Evolutionary conservation across 163 green algal species (phyloP).

Genomic region (Chlorella variabilis): DNA sequence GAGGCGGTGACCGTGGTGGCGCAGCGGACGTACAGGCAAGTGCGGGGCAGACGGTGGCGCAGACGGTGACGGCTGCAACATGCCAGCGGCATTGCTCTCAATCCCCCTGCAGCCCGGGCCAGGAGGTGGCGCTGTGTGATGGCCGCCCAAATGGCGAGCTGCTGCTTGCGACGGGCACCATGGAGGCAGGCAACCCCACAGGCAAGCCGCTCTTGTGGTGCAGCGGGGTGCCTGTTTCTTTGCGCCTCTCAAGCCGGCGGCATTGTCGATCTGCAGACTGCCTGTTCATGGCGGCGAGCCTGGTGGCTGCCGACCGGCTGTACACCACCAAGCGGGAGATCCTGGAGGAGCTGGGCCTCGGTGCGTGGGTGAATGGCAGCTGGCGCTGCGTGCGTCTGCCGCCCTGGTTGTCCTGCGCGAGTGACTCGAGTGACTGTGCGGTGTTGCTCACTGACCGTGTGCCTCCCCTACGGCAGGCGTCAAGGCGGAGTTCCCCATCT

Average conservation of each 20-base stretch:
- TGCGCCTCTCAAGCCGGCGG: constrained; percentile 15
- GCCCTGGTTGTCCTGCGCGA: too few relatives aligned
- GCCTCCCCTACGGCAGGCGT: background rate
- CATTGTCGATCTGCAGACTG: constrained; percentile 58
- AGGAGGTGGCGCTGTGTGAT: constrained; percentile 79
- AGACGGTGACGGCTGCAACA: background rate
- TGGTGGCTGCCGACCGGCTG: constrained; percentile 78
- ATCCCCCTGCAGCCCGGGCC: constrained; percentile 61
- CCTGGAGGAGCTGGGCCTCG: constrained; percentile 80
- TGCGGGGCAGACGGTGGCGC: background rate
- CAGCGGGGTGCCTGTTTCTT: background rate
- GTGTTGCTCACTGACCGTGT: background rate
- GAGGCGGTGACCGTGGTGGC: constrained; percentile 65
- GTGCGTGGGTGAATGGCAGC: background rate
- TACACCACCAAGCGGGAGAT: constrained; percentile 87
- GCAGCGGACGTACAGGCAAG: constrained; percentile 60
- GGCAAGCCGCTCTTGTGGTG: background rate
- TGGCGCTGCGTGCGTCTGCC: too few relatives aligned
- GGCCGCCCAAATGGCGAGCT: constrained; percentile 84
- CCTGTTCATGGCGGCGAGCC: constrained; percentile 61
- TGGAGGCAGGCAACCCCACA: constrained; percentile 73
- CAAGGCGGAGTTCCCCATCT: constrained; percentile 86
- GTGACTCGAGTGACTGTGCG: too few relatives aligned
- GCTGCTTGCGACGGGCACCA: constrained; percentile 76
- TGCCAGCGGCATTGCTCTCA: too few relatives aligned